These are phyloP conservation scores for Psidium guajava DNA, from an alignment of 345 rosid species.

Conservation along the genomic window DNA sequence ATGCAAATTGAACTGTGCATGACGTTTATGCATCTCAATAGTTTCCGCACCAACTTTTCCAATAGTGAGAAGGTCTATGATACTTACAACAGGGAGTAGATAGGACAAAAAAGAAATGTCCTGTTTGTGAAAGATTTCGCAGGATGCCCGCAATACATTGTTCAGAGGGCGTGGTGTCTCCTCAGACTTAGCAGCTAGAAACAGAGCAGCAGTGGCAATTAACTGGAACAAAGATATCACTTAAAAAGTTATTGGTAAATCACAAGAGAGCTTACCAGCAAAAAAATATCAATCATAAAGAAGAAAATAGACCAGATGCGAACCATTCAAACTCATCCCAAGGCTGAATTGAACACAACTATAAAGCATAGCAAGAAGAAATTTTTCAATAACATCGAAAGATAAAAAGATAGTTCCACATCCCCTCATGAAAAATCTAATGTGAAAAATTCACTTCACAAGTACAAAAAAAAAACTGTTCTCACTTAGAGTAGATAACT, in stretches of 20 bases:
- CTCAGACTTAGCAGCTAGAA: slow-evolving; percentile 73
- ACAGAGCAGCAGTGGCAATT: slow-evolving; percentile 70
- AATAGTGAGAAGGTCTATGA: neutral
- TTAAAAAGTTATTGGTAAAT: neutral
- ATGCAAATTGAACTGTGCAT: neutral
- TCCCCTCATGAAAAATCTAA: neutral
- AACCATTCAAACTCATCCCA: neutral
- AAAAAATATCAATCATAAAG: neutral
- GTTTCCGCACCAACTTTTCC: neutral
- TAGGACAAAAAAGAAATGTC: slow-evolving; percentile 50
- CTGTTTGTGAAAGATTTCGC: slow-evolving; percentile 61
- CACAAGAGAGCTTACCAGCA: neutral
- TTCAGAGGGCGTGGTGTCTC: slow-evolving; percentile 75
- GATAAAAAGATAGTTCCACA: neutral
- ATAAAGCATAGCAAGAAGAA: neutral
- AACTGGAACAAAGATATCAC: slow-evolving; percentile 28
- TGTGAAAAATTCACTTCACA: neutral
- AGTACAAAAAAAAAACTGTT: neutral
- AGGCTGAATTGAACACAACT: neutral
- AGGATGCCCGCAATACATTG: slow-evolving; percentile 41
- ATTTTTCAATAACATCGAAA: neutral
- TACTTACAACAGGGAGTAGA: slow-evolving; percentile 55
- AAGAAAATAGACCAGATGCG: neutral
- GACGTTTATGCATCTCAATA: neutral
- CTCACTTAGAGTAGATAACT: neutral